Conservation (phyloP, 306 rosid genomes). For the Canavalia gladiata region DNA sequence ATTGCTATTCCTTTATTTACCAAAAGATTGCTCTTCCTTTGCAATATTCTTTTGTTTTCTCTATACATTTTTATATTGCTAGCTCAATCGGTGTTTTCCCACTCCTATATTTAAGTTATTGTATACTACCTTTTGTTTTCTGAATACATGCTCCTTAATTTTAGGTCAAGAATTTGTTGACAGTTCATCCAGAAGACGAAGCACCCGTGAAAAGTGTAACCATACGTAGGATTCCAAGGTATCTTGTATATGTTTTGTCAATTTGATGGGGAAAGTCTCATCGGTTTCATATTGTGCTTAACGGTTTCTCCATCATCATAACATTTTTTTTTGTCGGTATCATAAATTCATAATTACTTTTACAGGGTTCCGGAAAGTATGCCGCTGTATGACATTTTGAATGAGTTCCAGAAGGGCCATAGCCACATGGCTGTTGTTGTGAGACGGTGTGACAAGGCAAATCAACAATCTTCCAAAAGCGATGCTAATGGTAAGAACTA, state of each 20-base stretch:
- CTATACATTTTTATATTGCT: not conserved
- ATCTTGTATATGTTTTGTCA: constrained; percentile 43
- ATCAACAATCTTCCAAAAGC: constrained; percentile 49
- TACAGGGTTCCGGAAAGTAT: constrained; percentile 86
- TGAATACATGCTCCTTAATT: constrained; percentile 35
- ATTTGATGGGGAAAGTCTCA: constrained; percentile 31
- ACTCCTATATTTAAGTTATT: not conserved
- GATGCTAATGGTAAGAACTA: constrained; percentile 62
- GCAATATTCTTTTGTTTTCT: constrained; percentile 24
- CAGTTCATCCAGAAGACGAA: constrained; percentile 82
- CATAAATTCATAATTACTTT: constrained; percentile 24
- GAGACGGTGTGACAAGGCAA: constrained; percentile 55
- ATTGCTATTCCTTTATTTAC: not conserved
- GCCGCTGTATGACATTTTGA: constrained; percentile 94
- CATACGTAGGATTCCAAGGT: constrained; percentile 94
- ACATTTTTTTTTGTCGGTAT: not conserved
- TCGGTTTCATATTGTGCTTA: constrained; percentile 32
- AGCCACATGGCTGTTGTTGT: constrained; percentile 98
- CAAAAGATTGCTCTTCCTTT: not conserved
- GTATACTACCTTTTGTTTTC: constrained; percentile 16
- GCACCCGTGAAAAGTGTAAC: constrained; percentile 83
- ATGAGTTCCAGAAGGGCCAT: constrained; percentile 98
- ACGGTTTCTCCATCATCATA: not conserved
- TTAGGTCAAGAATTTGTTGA: constrained; percentile 89
- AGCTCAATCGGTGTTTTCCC: not conserved